Evolutionary conservation across 169 alveolate species (phyloP), one percentile per base, ranked within the genome.

Genomic region (Plasmodium gonderi): DNA sequence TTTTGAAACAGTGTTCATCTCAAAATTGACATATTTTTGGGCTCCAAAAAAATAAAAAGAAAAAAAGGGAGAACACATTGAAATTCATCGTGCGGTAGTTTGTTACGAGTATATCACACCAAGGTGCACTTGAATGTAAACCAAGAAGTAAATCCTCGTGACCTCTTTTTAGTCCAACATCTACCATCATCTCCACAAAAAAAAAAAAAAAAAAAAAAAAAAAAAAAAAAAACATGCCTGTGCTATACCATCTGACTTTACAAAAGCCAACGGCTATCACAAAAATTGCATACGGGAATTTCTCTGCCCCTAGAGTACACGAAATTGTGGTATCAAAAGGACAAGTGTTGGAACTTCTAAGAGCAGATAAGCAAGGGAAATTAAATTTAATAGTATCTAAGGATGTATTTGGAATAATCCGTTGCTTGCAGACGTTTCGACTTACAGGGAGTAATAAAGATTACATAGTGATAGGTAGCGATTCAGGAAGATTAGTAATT

Each of bases 241-340:
- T 98, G 92, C 96, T 99, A 69, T 99, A 98, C 97, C 98, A 98
- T 80, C 96, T 99, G 60, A 98, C 99, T 9, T 97, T 99, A 23
- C 99, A 98, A 96, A 96, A 97, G 94, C 98, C 99, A 51, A 98
- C 99, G 93, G 99, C 99, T 54, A 98, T 99, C 67, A 97, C 98
- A 67, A 97, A 97, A 92, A 99, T 99, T 45, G 98, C 98, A 75
- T 98, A 97, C 78, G 99, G 99, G 44, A 98, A 98, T 95, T 99
- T 99, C 97, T 97, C 99, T 45, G 99, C 99, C 23, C 99, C 99
- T 17, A 98, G 98, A 91, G 98, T 98, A 72, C 99, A 98, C 95
- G 99, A 99, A 96, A 97, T 99, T 33, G 99, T 98, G 36, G 99
- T 98, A 40, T 98, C 99, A 45, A 98, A 98, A 83, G 99, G 99